These are phyloP conservation scores for Didymella sp. DNA, from an alignment of 2,329 filamentous ascomycete genomes.

Conservation along the genomic window DNA sequence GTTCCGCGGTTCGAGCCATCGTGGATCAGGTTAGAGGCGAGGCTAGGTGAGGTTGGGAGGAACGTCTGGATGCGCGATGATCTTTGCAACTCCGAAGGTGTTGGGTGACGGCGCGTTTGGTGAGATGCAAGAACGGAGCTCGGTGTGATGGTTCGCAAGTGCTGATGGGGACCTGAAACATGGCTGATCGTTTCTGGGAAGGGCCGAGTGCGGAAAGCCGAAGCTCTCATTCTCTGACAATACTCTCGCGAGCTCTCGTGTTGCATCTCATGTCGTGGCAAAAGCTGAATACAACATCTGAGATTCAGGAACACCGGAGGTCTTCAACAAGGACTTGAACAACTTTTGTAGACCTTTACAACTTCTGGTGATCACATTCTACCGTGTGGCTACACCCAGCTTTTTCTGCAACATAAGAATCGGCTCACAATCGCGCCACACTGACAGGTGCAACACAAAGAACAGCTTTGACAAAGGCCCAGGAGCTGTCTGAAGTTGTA, in stretches of 20 bases:
- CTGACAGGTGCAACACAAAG: neutral
- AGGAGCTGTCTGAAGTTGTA: no score
- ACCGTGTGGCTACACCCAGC: no score
- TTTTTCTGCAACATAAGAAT: no score
- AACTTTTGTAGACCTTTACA: no score
- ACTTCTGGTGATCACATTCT: neutral
- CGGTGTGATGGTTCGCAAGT: neutral
- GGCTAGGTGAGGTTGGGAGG: conserved; percentile 7
- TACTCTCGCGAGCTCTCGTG: neutral
- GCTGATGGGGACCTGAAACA: neutral
- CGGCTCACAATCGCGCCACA: neutral
- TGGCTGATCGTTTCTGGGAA: neutral
- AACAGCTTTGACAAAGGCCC: neutral
- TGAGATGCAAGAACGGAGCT: conserved; percentile 10
- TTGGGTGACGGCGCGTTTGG: neutral
- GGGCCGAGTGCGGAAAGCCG: neutral
- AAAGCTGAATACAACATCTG: neutral
- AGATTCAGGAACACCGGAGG: neutral
- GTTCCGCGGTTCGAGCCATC: conserved; percentile 11
- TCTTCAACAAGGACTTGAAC: no score
- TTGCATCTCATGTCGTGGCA: neutral
- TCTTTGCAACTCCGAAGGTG: neutral
- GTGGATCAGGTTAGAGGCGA: neutral
- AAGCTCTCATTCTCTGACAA: neutral
- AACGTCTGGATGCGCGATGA: conserved; percentile 6